Evolutionary conservation across 768 basidiomycete genomes (phyloP).

Genomic region (Suillus occidentalis): DNA sequence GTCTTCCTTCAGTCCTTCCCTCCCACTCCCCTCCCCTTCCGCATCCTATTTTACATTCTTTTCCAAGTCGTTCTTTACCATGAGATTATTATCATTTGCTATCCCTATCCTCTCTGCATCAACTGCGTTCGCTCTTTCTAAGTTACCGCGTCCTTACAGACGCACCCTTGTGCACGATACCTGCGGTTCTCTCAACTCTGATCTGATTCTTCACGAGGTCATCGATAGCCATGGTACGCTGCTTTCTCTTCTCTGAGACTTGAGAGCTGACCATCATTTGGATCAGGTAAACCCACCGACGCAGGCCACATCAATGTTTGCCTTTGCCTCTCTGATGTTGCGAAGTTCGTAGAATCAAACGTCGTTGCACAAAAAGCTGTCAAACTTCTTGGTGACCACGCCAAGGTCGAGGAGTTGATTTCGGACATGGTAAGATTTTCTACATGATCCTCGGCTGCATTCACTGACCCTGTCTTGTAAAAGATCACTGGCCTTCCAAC

Average conservation of each 20-base stretch:
- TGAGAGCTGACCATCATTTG: background rate
- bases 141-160: conserved; percentile 5
- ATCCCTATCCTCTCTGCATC: conserved; percentile 21
- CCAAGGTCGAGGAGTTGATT: conserved; percentile 23
- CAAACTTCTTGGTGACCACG: conserved; percentile 20
- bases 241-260: no score
- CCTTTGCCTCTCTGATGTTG: conserved; percentile 31
- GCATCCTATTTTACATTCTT: conserved; percentile 1
- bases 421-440: conserved; percentile 21
- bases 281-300: conserved; percentile 19
- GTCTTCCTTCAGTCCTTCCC: background rate
- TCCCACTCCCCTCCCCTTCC: background rate
- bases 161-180: conserved; percentile 10
- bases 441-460: background rate
- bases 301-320: conserved; percentile 29
- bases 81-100: conserved; percentile 18
- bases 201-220: conserved; percentile 21
- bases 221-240: conserved; percentile 13
- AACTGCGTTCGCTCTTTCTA: conserved; percentile 17
- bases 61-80: conserved; percentile 12
- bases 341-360: conserved; percentile 23
- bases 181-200: conserved; percentile 17
- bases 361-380: conserved; percentile 22
- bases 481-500: conserved; percentile 24
- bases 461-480: background rate